Base-by-base conservation (phyloP, 441 rosid genomes). In the Populus tomentosa region DNA sequence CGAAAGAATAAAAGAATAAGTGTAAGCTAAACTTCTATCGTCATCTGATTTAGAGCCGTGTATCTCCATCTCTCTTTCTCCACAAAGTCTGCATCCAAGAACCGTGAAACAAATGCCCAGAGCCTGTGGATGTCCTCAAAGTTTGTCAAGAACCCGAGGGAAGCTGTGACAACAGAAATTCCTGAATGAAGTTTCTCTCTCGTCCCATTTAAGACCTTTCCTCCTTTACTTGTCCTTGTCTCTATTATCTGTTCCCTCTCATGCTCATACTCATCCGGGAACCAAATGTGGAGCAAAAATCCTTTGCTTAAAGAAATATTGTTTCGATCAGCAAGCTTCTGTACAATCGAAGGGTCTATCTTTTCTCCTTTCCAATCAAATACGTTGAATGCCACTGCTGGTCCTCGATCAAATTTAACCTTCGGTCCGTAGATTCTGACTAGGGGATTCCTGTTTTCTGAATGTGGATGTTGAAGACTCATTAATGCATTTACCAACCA, bases 21-120 rank as follows among this genome's bases (percentile, higher is more conserved):
- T 72, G 32, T 11, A 67, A 26, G 62, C 77, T 84, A 91, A 70
- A 90, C 82, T 78, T 90, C 88, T 71, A 91, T 40, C 5, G 71
- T 86, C 76, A 86, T 84, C 78, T 90, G 94, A 75, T 95, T 91
- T 67, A 94, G 87, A 79, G 95, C 90, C 28, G 83, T 82, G 79
- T 88, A 89, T 30, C 32, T 80, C 99, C 99, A 92, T 64, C 85
- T 85, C 86, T 94, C 97, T 79, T 95, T 94, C 92, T 94, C 94
- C 33, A 95, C 89, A 79, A 94, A 95, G 79, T 95, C 97, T 6
- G 97, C 98, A 85, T 30, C 32, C 32, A 30, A 30, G 32, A 30
- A 30, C 32, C 32, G 32, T 30, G 32, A 30, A 30, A 30, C 32
- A 30, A 30, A 30, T 30, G 32, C 32, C 32, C 32, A 30, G 32